Base-by-base conservation (phyloP, 257 asterid species). In the Forsythia viridissima region DNA sequence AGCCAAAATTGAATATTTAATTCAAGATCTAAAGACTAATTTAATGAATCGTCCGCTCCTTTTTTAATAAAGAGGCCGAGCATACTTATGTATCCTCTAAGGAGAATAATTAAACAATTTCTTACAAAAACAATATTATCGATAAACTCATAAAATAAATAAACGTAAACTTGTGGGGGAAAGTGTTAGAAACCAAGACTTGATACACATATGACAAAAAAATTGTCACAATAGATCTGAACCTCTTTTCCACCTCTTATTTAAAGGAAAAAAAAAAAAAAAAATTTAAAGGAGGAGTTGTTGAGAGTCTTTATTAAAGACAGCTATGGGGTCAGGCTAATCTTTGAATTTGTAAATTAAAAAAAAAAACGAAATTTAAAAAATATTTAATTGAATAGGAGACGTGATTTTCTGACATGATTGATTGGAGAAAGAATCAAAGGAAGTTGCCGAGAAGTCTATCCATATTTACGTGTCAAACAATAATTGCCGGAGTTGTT, bases 401-500 rank as follows among this genome's bases (percentile, higher is more conserved):
- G 37, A 20, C 37, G 68, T 61, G 68, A 8, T 63, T 63, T 61
- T 72, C 77, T 30, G 72, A 79, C 88, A 82, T 80, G 80, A 83
- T 73, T 48, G 40, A 72, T 66, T 20, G 30, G 40, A 21, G 20
- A 73, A 78, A 77, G 34, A 11, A 74, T 70, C 61, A 3, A 34
- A 4, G 39, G 90, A 89, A 89, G 89, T 77, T 88, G 78, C 89
- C 70, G 6, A 3, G 89, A 90, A 88, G 80, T 80, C 77, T 20
- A 76, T 67, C 81, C 70, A 71, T 72, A 71, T 72, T 82, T 85
- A 83, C 93, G 88, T 88, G 88, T 90, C 89, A 84, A 87, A 87
- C 88, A 48, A 72, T 57, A 4, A 71, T 68, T 79, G 92, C 94
- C 94, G 80, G 70, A 80, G 44, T 84, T 90, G 83, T 90, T 91